These are phyloP conservation scores for Chaetomium fimeti DNA, from an alignment of 495 filamentous ascomycete genomes.

Conservation along the genomic window DNA sequence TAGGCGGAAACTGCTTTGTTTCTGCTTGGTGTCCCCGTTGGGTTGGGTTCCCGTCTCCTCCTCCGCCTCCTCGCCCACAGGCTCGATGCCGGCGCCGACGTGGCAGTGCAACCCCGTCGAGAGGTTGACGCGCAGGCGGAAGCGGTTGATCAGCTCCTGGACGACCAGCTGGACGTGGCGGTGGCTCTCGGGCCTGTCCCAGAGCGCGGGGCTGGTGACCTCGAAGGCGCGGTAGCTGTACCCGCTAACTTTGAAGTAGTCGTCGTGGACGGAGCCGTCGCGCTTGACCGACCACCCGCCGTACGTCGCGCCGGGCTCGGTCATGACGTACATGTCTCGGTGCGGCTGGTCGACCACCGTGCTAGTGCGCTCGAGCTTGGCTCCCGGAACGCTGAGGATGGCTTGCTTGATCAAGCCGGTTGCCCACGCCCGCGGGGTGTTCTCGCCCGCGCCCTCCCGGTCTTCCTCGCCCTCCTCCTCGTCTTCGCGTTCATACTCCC, in stretches of 20 bases:
- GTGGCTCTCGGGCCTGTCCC: constrained; percentile 19
- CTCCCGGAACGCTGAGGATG: constrained; percentile 21
- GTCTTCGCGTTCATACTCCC: not conserved
- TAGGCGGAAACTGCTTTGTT: too few species aligned
- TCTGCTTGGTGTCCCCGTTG: too few species aligned
- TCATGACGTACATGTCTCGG: not conserved
- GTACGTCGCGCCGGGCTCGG: not conserved
- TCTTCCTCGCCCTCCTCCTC: not conserved
- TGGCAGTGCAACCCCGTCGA: constrained; percentile 18
- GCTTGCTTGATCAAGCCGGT: not conserved
- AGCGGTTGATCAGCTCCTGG: not conserved
- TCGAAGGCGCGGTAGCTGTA: constrained; percentile 2
- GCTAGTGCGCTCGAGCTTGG: not conserved
- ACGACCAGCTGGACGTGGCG: constrained; percentile 14
- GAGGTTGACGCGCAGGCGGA: constrained; percentile 17
- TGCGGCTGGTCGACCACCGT: not conserved
- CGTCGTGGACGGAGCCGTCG: not conserved
- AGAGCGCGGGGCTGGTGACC: constrained; percentile 18
- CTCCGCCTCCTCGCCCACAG: not conserved
- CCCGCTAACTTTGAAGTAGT: not conserved
- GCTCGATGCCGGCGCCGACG: constrained; percentile 11
- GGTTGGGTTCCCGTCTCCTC: not conserved
- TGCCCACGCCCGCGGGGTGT: not conserved
- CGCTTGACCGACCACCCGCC: constrained; percentile 10
- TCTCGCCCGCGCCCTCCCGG: not conserved